Base-by-base conservation (phyloP, 176 grass and related monocot genomes). In the Oryza glumipatula region DNA sequence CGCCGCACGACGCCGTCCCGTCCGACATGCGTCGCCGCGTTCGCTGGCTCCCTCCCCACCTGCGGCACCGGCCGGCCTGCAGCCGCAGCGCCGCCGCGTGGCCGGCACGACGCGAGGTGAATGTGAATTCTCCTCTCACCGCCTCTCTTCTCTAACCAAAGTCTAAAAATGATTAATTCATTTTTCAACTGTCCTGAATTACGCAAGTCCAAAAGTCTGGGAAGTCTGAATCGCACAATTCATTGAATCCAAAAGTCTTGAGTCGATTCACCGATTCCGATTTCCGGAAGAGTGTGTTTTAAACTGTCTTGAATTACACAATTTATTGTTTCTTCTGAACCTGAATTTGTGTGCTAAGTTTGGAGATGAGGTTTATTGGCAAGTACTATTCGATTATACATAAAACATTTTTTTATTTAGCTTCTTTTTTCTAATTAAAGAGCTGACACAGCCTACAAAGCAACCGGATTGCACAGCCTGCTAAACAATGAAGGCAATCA, bases 371-470 rank as follows among this genome's bases (percentile, higher is more conserved):
- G 6, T 56, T 56, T 56, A 17, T 56, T 56, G 17, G 16, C 17
- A 56, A 21, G 21, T 21, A 5, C 2, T 56, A 5, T 56, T 56
- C 52, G 17, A 8, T 56, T 17, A 56, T 56, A 8, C 17, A 19
- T 56, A 70, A 8, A 43, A 4, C 35, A 5, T 38, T 38, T 38
- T 52, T 12, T 30, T 56, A 2, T 39, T 60, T 76, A 26, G 36
- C 17, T 35, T 76, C 4, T 56, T 21, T 76, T 60, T 60, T 13
- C 10, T 61, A 39, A 22, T 39, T 3, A 38, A 60, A n/a, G 32
- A 41, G 36, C 39, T 58, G 32, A 5, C 33, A 24, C 80, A 82
- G 80, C n/a, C 49, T 44, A 21, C n/a, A 70, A 61, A 39, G 80
- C 33, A 72, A 44, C 48, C 58, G 80, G 35, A 23, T 72, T 61